These are phyloP conservation scores for Thelephora ganbajun DNA, from an alignment of 768 basidiomycete species.

Conservation along the genomic window DNA sequence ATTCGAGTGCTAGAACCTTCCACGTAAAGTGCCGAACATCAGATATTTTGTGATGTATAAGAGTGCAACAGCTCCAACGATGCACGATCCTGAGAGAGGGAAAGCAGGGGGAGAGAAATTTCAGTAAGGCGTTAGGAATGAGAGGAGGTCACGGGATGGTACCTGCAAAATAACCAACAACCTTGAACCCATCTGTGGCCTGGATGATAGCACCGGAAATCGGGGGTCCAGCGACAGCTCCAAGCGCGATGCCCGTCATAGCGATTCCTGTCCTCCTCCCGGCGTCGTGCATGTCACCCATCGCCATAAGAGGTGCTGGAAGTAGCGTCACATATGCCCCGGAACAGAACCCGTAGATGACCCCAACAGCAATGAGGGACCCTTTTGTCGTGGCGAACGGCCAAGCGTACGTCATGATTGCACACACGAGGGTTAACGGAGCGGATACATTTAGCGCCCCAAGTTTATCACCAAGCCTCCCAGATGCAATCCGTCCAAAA, in stretches of 20 bases:
- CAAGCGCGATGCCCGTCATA: constrained; percentile 43
- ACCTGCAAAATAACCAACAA: constrained; percentile 44
- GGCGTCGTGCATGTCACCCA: constrained; percentile 47
- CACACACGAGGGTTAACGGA: constrained; percentile 43
- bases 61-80: neutral
- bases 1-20: neutral
- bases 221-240: constrained; percentile 56
- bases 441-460: constrained; percentile 59
- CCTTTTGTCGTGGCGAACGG: constrained; percentile 38
- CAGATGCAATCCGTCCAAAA: constrained; percentile 43
- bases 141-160: neutral
- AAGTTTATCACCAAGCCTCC: constrained; percentile 36
- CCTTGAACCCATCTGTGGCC: constrained; percentile 36
- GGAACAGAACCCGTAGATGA: constrained; percentile 55
- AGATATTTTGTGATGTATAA: neutral
- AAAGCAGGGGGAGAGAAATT: neutral
- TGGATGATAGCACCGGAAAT: constrained; percentile 57
- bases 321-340: constrained; percentile 50
- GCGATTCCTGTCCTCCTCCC: constrained; percentile 56
- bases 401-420: constrained; percentile 54
- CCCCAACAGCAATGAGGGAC: constrained; percentile 34
- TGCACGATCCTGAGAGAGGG: neutral
- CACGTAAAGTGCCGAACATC: neutral
- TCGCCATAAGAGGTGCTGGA: constrained; percentile 39
- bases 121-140: neutral